Base-by-base conservation (phyloP, 2,329 filamentous ascomycete genomes). In the Neonectria magnoliae region DNA sequence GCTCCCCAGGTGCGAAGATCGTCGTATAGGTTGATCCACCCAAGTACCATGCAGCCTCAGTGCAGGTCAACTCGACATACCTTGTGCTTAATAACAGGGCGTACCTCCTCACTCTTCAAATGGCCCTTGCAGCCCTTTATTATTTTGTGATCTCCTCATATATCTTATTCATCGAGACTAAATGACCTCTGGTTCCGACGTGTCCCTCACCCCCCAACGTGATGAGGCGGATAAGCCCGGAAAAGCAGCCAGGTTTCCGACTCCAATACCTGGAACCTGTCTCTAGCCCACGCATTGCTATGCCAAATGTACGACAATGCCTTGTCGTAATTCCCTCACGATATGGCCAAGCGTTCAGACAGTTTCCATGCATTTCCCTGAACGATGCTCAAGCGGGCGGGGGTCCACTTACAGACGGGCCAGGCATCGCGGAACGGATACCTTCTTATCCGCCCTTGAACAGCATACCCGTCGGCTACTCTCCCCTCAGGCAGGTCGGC, bases 391-490 rank as follows among this genome's bases (percentile, higher is more conserved):
- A 20, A 6, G 10, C 27, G 27, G 27, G 16, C 16, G 29, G 29
- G 31, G 18, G 29, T 7, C n/a, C 48, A 51, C 27, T 5, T 14
- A 5, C n/a, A 51, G n/a, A 13, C 27, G 16, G 4, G 16, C 47
- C 47, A 16, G 14, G n/a, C 29, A 13, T 20, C 47, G 18, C 48
- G 48, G 18, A 18, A 16, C 29, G 18, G 3, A 13, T 22, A 13
- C 27, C 31, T 51, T 33, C 38, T 42, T 42, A 42, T 51, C 48
- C 48, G 48, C 9, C 7, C n/a, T 18, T 11, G 25, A 25, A 51
- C 22, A 33, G 11, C n/a, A 51, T 51, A 51, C 27, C 48, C 48
- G 48, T 51, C 48, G 48, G 48, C n/a, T 51, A 51, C 22, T 51
- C 27, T 51, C 29, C 48, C 33, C 16, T 54, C 13, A 27, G 6